These are phyloP conservation scores for Tillandsia fasciculata DNA, from an alignment of 176 grass and related monocot genomes.

Conservation along the genomic window DNA sequence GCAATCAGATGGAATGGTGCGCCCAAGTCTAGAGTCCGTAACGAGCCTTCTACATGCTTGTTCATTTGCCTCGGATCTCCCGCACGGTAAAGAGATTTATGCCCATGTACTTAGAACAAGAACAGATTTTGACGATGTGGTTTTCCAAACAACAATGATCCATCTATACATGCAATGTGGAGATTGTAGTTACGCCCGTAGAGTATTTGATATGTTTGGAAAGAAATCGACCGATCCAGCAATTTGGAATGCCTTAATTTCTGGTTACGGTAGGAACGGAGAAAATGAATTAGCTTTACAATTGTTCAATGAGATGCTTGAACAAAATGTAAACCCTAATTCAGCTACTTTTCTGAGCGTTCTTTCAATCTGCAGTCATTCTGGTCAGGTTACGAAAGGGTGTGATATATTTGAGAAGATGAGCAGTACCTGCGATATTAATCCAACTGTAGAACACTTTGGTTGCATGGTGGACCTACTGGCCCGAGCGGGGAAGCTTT, in stretches of 20 bases:
- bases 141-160: slow-evolving; percentile 35
- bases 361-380: slow-evolving; percentile 31
- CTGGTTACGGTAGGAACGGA: slow-evolving; percentile 33
- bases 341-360: slow-evolving; percentile 16
- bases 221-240: slow-evolving; percentile 20
- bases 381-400: slow-evolving; percentile 27
- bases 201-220: slow-evolving; percentile 14
- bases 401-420: slow-evolving; percentile 25
- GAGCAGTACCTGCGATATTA: slow-evolving; percentile 14
- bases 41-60: slow-evolving; percentile 29
- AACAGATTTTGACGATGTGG: slow-evolving; percentile 22
- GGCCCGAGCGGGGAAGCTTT: slow-evolving; percentile 27
- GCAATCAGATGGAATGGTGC: slow-evolving; percentile 9
- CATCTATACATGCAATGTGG: slow-evolving; percentile 41
- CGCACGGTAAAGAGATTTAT: slow-evolving; percentile 33
- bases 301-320: slow-evolving; percentile 25
- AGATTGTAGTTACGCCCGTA: slow-evolving; percentile 21
- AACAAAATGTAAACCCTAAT: slow-evolving; percentile 22
- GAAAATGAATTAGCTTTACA: slow-evolving; percentile 21
- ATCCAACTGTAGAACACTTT: slow-evolving; percentile 23
- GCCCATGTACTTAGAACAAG: slow-evolving; percentile 30
- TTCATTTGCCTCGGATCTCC: slow-evolving; percentile 23
- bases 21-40: slow-evolving; percentile 29
- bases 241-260: slow-evolving; percentile 39
- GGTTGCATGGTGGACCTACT: slow-evolving; percentile 34